phyloP scores from a whole-genome alignment of 441 rosid genomes.

The Adansonia madagascariensis region DNA sequence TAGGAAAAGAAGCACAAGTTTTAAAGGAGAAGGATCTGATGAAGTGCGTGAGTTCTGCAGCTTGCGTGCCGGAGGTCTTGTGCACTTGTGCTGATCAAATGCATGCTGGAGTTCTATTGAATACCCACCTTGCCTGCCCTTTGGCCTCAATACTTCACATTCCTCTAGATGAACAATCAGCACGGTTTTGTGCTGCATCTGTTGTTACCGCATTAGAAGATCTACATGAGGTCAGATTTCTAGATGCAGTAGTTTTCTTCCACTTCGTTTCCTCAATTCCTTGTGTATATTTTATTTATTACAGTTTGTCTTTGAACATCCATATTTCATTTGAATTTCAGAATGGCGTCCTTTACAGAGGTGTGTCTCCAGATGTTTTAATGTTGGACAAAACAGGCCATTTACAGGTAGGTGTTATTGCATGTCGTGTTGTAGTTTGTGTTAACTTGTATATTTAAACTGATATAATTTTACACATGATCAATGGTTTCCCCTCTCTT shows the following conservation, averaged over 20 bases:
- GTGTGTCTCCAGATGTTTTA: constrained; percentile 77
- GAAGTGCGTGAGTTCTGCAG: constrained; percentile 57
- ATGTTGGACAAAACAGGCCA: constrained; percentile 86
- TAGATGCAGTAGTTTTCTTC: constrained; percentile 14
- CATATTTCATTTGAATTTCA: constrained; percentile 46
- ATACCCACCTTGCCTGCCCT: constrained; percentile 79
- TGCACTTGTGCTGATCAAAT: constrained; percentile 70
- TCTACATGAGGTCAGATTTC: constrained; percentile 65
- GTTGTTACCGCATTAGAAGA: constrained; percentile 74
- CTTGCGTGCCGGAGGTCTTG: constrained; percentile 71
- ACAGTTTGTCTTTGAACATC: background rate
- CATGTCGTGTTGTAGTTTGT: constrained; percentile 4
- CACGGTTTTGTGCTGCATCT: constrained; percentile 78
- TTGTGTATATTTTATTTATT: constrained; percentile 15
- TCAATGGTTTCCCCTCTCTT: background rate
- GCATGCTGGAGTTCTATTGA: constrained; percentile 73
- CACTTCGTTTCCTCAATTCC: constrained; percentile 24
- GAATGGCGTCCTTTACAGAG: constrained; percentile 85
- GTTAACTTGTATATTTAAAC: background rate
- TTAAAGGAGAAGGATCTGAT: constrained; percentile 81
- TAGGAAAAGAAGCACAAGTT: constrained; percentile 90
- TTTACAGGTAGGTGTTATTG: constrained; percentile 60
- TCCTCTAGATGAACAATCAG: constrained; percentile 75
- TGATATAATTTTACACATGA: background rate
- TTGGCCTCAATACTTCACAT: constrained; percentile 77